Evolutionary conservation across 345 rosid species (phyloP), one percentile per base, ranked within the genome.

Genomic region (Trapa bicornis): DNA sequence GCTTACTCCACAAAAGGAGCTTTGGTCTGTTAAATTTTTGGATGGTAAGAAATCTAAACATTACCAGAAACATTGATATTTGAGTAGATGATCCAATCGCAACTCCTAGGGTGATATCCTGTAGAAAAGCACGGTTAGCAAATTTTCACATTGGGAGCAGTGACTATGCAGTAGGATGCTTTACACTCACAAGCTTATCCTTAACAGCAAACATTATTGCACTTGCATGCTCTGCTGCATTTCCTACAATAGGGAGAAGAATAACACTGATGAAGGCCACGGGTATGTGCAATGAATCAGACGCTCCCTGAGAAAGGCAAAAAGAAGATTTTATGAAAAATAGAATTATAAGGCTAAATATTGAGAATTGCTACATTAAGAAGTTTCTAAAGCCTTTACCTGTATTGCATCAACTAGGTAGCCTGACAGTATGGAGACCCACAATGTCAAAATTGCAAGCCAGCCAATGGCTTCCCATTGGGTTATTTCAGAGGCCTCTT

Each of bases 11-110:
- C 36, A 35, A 58, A 11, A 58, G 63, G 63, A 58, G 32, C 63
- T 58, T 58, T 58, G 38, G 38, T 29, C 61, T 35, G 14, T 58
- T 16, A 32, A 37, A 17, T 0, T 33, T n/a, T 41, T 42, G 36
- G 67, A 10, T 42, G 37, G 14, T 4, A 13, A 3, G 50, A n/a
- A 22, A 11, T 32, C 29, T n/a, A 39, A 65, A 65, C 43, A 37
- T 54, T 69, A 81, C 84, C 81, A 73, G 79, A 67, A 83, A 83
- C 83, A 83, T 83, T 22, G 80, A 74, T 64, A 83, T 83, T 72
- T 75, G 85, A 5, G 87, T 83, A 47, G 83, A 83, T 43, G 87
- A 83, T 53, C 87, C 85, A 65, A 83, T 80, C 58, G 87, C 87
- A 60, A 83, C 83, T 57, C 81, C 82, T 60, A 83, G 57, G 36